These are phyloP conservation scores for Ciborinia camelliae DNA, from an alignment of 2,329 filamentous ascomycete genomes.

Conservation along the genomic window DNA sequence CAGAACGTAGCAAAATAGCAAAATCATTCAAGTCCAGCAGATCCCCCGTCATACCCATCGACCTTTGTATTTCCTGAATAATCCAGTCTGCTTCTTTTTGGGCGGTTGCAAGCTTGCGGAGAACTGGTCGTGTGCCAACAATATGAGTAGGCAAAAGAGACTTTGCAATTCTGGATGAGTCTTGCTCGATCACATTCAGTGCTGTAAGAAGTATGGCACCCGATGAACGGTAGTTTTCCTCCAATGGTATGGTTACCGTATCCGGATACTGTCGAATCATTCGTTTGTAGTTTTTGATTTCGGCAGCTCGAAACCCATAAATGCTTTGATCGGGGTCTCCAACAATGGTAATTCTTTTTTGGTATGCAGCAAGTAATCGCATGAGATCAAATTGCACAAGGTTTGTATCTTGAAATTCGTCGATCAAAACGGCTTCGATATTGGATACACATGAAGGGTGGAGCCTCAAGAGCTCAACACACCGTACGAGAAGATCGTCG, in stretches of 20 bases:
- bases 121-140: conserved; percentile 73
- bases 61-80: conserved; percentile 74
- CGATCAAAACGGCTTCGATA: conserved; percentile 85
- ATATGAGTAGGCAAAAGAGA: conserved; percentile 75
- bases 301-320: conserved; percentile 91
- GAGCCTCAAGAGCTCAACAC: conserved; percentile 70
- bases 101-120: conserved; percentile 69
- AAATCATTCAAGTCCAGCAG: conserved; percentile 75
- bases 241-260: conserved; percentile 77
- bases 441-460: conserved; percentile 82
- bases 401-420: conserved; percentile 98
- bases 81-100: conserved; percentile 83
- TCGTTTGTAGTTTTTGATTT: conserved; percentile 80
- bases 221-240: conserved; percentile 93
- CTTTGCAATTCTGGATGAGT: conserved; percentile 76
- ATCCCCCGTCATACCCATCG: conserved; percentile 65
- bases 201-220: conserved; percentile 78
- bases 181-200: conserved; percentile 85
- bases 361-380: conserved; percentile 73
- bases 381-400: conserved; percentile 92
- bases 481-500: conserved; percentile 84
- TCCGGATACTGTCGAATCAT: conserved; percentile 74
- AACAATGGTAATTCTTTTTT: conserved; percentile 83
- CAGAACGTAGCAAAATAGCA: conserved; percentile 82
- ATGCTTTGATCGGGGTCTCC: conserved; percentile 98